Evolutionary conservation across 495 filamentous ascomycete genomes (phyloP), one percentile per base, ranked within the genome.

Genomic region (Bryoglossum gracile): DNA sequence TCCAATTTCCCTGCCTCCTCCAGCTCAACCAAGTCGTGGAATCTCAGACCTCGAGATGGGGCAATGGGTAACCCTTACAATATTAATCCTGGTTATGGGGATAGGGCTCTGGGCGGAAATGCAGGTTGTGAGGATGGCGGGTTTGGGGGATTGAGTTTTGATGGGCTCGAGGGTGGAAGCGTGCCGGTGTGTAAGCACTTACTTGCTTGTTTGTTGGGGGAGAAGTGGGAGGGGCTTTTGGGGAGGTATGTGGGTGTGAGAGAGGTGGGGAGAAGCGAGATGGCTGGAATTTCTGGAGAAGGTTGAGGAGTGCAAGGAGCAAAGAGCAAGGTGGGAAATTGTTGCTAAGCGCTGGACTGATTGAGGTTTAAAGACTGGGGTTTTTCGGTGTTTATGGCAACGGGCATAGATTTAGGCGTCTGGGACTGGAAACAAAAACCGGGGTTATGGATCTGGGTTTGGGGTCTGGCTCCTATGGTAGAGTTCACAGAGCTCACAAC

Each of bases 131-230:
- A 17, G 48, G 39, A 19, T 55, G 57, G 53, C 38, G 46, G n/a
- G 14, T 53, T 52, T 47, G 58, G 52, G 11, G 62, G 61, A 4
- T 26, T 53, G 21, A 26, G 50, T 25, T 51, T 22, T 16, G 50
- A 56, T 44, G 57, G 70, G 50, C 48, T 21, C 22, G 48, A 48
- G 3, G 62, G 53, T n/a, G 56, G 53, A 13, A 14, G 30, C 14
- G 64, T 73, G 40, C 86, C 89, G 2, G 72, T 84, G 25, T 97
- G 91, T 61, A 95, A 96, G 67, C 91, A 97, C 65, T 57, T 96
- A 14, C 70, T 97, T 21, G 91, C 91, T 16, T 91, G 87, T 65
- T 58, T 90, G 40, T 57, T 97, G 53, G 81, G 72, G n/a, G 84
- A 83, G 64, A 63, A 75, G 32, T 89, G 86, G 67, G 55, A 56